A percentile compares a stretch with the other conserved stretches of the same genome.
phyloP scores from a whole-genome alignment of 2,329 filamentous ascomycete genomes.

The Plectosphaerella sp. region DNA sequence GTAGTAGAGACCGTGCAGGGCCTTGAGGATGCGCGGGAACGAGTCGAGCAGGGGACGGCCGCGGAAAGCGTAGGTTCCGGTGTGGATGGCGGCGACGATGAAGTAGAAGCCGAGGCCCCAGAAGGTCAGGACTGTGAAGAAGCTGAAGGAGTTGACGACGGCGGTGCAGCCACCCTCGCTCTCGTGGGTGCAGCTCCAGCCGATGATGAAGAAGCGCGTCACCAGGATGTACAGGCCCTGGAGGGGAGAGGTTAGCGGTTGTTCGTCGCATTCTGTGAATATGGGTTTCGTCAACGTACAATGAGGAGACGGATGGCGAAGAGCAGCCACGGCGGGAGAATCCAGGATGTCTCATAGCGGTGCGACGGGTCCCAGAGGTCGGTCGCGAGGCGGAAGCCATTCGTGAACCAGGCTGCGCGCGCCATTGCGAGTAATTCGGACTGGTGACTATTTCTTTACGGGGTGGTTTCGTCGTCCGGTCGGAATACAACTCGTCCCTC shows the following conservation, averaged over 20 bases:
- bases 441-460: too few species aligned
- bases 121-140: conserved; percentile 78
- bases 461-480: too few species aligned
- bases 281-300: conserved; percentile 28
- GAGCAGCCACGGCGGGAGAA: conserved; percentile 62
- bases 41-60: conserved; percentile 51
- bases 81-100: conserved; percentile 63
- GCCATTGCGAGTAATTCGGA: background rate
- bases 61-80: conserved; percentile 56
- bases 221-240: conserved; percentile 65
- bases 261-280: background rate
- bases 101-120: conserved; percentile 83
- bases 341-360: conserved; percentile 77
- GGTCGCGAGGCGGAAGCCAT: conserved; percentile 32
- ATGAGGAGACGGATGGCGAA: conserved; percentile 52
- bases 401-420: background rate
- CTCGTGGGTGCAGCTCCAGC: conserved; percentile 54
- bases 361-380: conserved; percentile 51
- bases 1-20: conserved; percentile 61
- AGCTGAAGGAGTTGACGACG: conserved; percentile 63
- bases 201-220: conserved; percentile 65
- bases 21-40: conserved; percentile 58
- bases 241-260: conserved; percentile 5
- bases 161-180: conserved; percentile 33
- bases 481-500: too few species aligned